A percentile compares a stretch with the other conserved stretches of the same genome.
These are phyloP conservation scores for Penicillium corylophilum DNA, from an alignment of 2,329 filamentous ascomycete species.

Conservation along the genomic window DNA sequence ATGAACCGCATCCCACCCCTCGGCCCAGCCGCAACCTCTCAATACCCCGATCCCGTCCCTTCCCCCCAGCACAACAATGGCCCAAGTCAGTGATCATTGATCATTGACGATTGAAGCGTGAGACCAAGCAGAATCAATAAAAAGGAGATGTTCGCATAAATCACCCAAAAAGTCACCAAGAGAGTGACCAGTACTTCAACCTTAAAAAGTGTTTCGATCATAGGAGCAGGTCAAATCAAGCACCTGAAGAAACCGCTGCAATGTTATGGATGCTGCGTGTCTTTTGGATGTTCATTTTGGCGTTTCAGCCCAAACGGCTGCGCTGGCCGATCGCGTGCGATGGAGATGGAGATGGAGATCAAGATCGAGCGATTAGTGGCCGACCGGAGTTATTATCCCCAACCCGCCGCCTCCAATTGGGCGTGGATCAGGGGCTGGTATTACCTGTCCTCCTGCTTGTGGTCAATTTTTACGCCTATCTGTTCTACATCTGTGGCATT, in stretches of 20 bases:
- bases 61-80: conserved; percentile 16
- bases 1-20: conserved; percentile 34
- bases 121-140: not conserved
- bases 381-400: conserved; percentile 19
- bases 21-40: conserved; percentile 26
- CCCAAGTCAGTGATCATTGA: conserved; percentile 1
- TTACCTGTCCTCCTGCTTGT: not conserved
- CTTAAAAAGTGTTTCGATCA: not conserved
- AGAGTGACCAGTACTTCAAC: not conserved
- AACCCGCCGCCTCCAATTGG: not conserved
- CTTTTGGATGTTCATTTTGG: conserved; percentile 11
- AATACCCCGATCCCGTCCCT: conserved; percentile 25
- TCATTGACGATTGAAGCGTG: not conserved
- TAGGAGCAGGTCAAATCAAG: not conserved
- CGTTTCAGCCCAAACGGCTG: not conserved
- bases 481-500: no score
- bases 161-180: not conserved
- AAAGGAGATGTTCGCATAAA: not conserved
- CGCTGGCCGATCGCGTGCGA: not conserved
- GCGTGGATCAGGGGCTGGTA: not conserved
- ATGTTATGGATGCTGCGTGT: not conserved
- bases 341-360: not conserved
- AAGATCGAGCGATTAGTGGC: conserved; percentile 1
- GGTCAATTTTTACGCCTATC: no score
- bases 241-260: not conserved